Evolutionary conservation across 257 asterid species (phyloP).

Genomic region (Salvia miltiorrhiza): DNA sequence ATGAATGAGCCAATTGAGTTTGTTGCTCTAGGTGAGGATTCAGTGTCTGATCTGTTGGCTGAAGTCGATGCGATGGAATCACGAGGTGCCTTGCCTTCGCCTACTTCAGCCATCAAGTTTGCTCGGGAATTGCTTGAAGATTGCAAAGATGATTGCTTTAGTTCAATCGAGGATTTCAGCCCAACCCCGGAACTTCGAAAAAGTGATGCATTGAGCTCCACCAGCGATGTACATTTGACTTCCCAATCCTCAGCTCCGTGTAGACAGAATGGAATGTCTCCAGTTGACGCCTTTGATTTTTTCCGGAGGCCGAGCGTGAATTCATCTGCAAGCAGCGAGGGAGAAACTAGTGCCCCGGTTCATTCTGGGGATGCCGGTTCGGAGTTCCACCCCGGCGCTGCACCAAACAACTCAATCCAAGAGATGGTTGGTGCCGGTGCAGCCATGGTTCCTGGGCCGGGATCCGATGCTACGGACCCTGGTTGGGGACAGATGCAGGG

Average conservation of each 20-base stretch:
- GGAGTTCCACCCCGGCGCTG: constrained; percentile 36
- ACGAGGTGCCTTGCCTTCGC: constrained; percentile 37
- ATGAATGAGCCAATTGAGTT: constrained; percentile 63
- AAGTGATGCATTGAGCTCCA: constrained; percentile 52
- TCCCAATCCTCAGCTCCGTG: constrained; percentile 22
- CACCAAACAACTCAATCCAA: constrained; percentile 36
- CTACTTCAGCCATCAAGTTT: constrained; percentile 47
- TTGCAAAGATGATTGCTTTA: constrained; percentile 46
- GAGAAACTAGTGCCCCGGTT: constrained; percentile 50
- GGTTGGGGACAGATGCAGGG: constrained; percentile 62
- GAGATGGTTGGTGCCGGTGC: constrained; percentile 34
- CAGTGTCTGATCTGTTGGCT: constrained; percentile 66
- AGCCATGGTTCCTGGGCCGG: constrained; percentile 32
- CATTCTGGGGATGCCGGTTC: constrained; percentile 38
- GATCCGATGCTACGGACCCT: constrained; percentile 40
- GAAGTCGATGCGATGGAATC: constrained; percentile 79
- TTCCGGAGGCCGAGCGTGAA: constrained; percentile 44
- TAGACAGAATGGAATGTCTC: constrained; percentile 26
- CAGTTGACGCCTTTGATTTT: constrained; percentile 39
- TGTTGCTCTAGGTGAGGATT: constrained; percentile 68
- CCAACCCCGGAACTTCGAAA: constrained; percentile 30
- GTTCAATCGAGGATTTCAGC: constrained; percentile 44
- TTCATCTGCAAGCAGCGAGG: constrained; percentile 70
- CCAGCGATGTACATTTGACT: constrained; percentile 30
- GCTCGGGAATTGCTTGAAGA: constrained; percentile 42